A percentile compares a stretch with the other conserved stretches of the same genome.
phyloP scores from a whole-genome alignment of 225 moss, liverwort and hornwort genomes.

The Takakia lepidozioides region DNA sequence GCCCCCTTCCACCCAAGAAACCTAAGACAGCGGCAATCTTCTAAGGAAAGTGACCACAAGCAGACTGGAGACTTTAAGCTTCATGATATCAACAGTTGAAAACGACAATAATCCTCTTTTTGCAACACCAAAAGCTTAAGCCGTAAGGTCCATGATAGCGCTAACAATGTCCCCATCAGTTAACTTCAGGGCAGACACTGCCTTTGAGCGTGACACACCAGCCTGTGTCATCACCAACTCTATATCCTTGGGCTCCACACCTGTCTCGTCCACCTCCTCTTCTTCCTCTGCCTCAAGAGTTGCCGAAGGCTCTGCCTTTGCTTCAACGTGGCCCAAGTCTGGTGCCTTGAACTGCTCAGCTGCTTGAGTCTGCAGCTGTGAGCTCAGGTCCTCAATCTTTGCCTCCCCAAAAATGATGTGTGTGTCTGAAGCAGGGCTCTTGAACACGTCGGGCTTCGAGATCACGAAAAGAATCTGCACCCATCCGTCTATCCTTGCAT shows the following conservation, averaged over 20 bases:
- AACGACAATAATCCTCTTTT: no score
- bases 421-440: constrained; percentile 81
- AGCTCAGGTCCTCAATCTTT: constrained; percentile 87
- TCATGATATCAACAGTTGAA: no score
- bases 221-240: constrained; percentile 94
- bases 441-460: constrained; percentile 86
- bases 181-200: constrained; percentile 77
- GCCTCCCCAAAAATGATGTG: constrained; percentile 97
- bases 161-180: constrained; percentile 77
- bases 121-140: no score
- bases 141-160: constrained; percentile 85
- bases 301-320: constrained; percentile 81
- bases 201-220: constrained; percentile 84
- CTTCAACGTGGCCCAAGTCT: constrained; percentile 51
- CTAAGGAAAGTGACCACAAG: no score
- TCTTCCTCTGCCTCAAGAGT: constrained; percentile 58
- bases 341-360: constrained; percentile 94
- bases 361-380: constrained; percentile 84
- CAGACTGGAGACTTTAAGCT: no score
- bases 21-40: no score
- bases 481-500: no score
- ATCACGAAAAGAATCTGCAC: constrained; percentile 89
- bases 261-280: constrained; percentile 74
- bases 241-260: constrained; percentile 86
- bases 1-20: no score